Conservation (phyloP, 2,329 filamentous ascomycete species). For the Coniella lustricola region DNA sequence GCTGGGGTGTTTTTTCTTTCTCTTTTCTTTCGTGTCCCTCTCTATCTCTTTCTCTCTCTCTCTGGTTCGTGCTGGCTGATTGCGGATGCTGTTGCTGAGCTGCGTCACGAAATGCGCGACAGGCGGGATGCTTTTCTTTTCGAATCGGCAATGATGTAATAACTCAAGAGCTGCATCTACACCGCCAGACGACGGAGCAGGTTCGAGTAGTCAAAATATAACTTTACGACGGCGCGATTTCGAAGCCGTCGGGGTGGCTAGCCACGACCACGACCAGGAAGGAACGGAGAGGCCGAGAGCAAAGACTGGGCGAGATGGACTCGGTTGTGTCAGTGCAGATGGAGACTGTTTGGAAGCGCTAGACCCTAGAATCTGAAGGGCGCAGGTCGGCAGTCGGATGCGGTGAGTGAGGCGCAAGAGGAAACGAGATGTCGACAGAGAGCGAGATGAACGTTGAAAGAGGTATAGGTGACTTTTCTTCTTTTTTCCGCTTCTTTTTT, state of each 20-base stretch:
- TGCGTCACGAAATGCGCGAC: background rate
- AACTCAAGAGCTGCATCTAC: conserved; percentile 2
- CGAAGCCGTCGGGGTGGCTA: background rate
- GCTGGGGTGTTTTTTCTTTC: no score
- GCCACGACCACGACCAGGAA: background rate
- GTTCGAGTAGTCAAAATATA: background rate
- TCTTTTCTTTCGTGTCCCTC: no score
- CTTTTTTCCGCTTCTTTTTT: no score
- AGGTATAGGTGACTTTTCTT: no score
- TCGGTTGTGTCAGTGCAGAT: conserved; percentile 5
- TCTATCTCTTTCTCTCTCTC: no score
- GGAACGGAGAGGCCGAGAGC: conserved; percentile 9
- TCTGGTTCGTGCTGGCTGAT: no score
- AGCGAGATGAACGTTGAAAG: no score
- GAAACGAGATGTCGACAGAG: background rate
- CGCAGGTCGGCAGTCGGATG: background rate
- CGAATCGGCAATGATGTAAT: conserved; percentile 8
- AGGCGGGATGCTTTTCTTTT: background rate
- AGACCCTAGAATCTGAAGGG: no score
- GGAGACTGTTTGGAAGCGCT: background rate
- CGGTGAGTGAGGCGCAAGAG: conserved; percentile 3
- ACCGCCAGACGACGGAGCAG: conserved; percentile 11
- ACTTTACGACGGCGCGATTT: conserved; percentile 1
- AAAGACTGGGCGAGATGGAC: conserved; percentile 1
- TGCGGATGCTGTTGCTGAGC: background rate